Conservation (phyloP, 371 early-diverging fungal species). For the Mortierella sp. region DNA sequence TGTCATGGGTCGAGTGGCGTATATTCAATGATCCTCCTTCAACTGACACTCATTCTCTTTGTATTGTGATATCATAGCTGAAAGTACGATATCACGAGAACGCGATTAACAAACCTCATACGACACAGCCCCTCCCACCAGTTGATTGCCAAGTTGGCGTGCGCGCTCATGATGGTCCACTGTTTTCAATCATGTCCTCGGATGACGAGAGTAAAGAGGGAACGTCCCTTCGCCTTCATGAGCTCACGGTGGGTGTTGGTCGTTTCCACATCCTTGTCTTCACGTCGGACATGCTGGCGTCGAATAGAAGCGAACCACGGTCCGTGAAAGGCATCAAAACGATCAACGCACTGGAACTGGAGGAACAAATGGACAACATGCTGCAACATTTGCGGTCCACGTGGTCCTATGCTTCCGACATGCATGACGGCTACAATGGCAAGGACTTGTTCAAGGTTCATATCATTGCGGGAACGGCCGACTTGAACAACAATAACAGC, state of each 20-base stretch:
- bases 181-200: neutral
- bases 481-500: neutral
- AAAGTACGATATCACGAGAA: conserved; percentile 21
- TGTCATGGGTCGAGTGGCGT: neutral
- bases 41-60: no score
- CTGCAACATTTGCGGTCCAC: conserved; percentile 8
- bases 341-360: conserved; percentile 5
- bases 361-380: conserved; percentile 8
- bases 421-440: conserved; percentile 23
- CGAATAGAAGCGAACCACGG: neutral
- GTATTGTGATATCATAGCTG: conserved; percentile 11
- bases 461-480: conserved; percentile 7
- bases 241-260: conserved; percentile 15
- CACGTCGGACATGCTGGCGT: conserved; percentile 14
- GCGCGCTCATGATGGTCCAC: conserved; percentile 26
- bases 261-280: conserved; percentile 42
- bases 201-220: neutral
- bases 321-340: neutral
- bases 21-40: neutral
- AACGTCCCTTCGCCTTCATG: conserved; percentile 9
- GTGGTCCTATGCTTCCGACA: conserved; percentile 10
- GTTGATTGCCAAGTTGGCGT: conserved; percentile 23
- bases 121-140: conserved; percentile 1
- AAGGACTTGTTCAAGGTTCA: conserved; percentile 32
- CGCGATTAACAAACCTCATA: conserved; percentile 13